Conservation (phyloP, 73 alveolate genomes). For the Stentor coeruleus region DNA sequence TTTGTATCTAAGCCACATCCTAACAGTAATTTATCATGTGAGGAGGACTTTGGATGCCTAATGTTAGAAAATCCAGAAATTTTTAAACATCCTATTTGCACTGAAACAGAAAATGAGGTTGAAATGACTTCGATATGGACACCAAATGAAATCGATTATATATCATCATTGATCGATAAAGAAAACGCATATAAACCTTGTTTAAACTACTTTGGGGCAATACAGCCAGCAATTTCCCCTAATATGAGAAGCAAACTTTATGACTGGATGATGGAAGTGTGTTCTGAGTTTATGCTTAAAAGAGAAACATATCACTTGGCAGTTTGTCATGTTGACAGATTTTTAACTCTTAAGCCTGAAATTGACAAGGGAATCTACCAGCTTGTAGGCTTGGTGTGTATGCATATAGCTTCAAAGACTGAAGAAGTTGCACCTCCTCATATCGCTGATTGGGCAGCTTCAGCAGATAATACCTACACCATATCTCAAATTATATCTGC, state of each 20-base stretch:
- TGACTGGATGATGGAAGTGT: slow-evolving; percentile 97
- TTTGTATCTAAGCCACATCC: too few relatives aligned
- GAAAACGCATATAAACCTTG: too few relatives aligned
- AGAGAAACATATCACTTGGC: slow-evolving; percentile 83
- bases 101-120: too few relatives aligned
- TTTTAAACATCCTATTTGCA: too few relatives aligned
- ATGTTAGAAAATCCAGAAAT: too few relatives aligned
- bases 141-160: too few relatives aligned
- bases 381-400: slow-evolving; percentile 75
- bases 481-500: slow-evolving; percentile 30
- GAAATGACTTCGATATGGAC: too few relatives aligned
- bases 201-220: neutral
- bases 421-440: slow-evolving; percentile 74
- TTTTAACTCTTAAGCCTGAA: slow-evolving; percentile 44
- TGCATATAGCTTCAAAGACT: slow-evolving; percentile 81
- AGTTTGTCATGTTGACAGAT: slow-evolving; percentile 67
- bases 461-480: slow-evolving; percentile 64
- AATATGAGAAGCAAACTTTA: slow-evolving; percentile 78
- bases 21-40: too few relatives aligned
- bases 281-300: slow-evolving; percentile 74
- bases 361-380: slow-evolving; percentile 61
- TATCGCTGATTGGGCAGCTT: slow-evolving; percentile 52
- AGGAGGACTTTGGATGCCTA: too few relatives aligned
- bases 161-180: too few relatives aligned
- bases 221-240: slow-evolving; percentile 11